Evolutionary conservation across 192 early-diverging fungal genomes (phyloP), one percentile per base, ranked within the genome.

Genomic region (Linderina pennispora): DNA sequence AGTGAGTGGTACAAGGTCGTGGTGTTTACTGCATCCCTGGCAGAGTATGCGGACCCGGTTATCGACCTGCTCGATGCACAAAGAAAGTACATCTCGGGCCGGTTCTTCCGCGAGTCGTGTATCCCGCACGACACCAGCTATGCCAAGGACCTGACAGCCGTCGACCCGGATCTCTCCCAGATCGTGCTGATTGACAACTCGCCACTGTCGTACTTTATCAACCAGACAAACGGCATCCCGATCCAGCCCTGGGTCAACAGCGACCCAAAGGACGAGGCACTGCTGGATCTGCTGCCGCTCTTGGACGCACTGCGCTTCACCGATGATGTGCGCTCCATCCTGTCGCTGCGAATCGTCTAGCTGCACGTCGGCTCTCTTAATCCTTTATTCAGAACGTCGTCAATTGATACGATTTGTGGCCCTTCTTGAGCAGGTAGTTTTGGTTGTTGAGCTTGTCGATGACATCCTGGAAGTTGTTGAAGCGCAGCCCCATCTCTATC

Each of bases 361-460:
- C 35, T 23, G 16, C 6, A 3, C 28, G 7, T 44, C 7, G 19
- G 11, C 16, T 16, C 11, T 44, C 11, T 31, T 44, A 19, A 3
- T 31, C 26, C 4, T 44, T n/a, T 31, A 41, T 33, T 31, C n/a
- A 70, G 36, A 62, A 54, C 2, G 80, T 69, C 1, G 64, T 57
- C 19, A 87, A 60, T 41, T 81, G 79, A 53, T 85, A 89, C 13
- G 74, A 65, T 36, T 73, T 48, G 9, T 79, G 61, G 8, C 84
- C 84, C 43, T 82, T 86, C 55, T 83, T 85, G 20, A 89, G 64
- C 36, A 89, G 40, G 49, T 82, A 86, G 61, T 66, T 80, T 45
- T 89, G 82, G 47, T 82, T 77, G 70, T 89, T 89, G 31, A 89
- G 62, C 10, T 57, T 71, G 40, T 89, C 85, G 4, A 89, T 40